Conservation (phyloP, 1,284 basidiomycete genomes). For the Calocybe gambosa region DNA sequence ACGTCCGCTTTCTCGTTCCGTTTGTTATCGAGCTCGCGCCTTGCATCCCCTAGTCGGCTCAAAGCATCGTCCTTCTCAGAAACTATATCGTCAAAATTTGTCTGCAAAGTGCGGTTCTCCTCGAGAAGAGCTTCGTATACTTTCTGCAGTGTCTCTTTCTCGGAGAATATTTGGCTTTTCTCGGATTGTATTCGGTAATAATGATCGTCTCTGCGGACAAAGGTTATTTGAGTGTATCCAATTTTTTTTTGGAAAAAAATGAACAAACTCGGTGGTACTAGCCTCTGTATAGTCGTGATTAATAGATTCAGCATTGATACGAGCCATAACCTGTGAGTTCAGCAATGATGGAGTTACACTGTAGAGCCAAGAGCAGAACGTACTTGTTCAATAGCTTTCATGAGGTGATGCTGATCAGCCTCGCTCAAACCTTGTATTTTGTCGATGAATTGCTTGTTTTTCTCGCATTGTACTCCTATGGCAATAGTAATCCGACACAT, state of each 20-base stretch:
- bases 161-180: conserved; percentile 62
- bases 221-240: conserved; percentile 10
- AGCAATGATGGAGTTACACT: neutral
- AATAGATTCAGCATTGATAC: conserved; percentile 42
- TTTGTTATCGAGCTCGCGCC: conserved; percentile 50
- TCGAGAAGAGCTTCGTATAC: conserved; percentile 72
- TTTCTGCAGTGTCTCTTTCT: conserved; percentile 79
- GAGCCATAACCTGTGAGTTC: conserved; percentile 61
- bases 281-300: conserved; percentile 41
- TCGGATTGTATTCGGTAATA: conserved; percentile 81
- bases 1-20: conserved; percentile 65
- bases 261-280: conserved; percentile 70
- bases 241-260: neutral
- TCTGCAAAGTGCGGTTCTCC: conserved; percentile 69
- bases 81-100: conserved; percentile 59
- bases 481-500: conserved; percentile 86
- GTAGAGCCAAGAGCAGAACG: neutral
- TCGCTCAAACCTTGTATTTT: conserved; percentile 79
- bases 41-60: conserved; percentile 49
- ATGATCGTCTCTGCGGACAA: conserved; percentile 72
- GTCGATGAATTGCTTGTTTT: conserved; percentile 77
- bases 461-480: conserved; percentile 87
- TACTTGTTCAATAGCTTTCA: conserved; percentile 85
- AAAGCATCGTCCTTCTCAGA: conserved; percentile 71
- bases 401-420: conserved; percentile 74